A percentile compares a stretch with the other conserved stretches of the same genome.
These are phyloP conservation scores for Fusarium bactridioides DNA, from an alignment of 2,329 filamentous ascomycete species.

Conservation along the genomic window DNA sequence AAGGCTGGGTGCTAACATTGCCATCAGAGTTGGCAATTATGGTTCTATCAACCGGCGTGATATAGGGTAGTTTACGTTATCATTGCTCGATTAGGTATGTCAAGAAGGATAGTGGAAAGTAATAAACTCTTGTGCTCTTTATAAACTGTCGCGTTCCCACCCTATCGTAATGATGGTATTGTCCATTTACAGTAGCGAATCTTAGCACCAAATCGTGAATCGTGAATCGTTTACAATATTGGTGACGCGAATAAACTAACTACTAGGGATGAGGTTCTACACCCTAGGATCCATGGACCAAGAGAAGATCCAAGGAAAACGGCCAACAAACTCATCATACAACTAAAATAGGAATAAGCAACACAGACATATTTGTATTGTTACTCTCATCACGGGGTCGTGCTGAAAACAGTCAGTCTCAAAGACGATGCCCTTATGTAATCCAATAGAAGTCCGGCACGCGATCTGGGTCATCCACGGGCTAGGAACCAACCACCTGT, in stretches of 20 bases:
- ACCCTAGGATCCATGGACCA: background rate
- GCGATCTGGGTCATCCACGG: constrained; percentile 22
- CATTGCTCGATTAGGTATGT: background rate
- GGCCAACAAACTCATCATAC: background rate
- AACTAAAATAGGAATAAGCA: background rate
- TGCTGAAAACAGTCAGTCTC: constrained; percentile 4
- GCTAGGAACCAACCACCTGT: constrained; percentile 23
- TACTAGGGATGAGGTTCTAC: background rate
- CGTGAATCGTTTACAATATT: background rate
- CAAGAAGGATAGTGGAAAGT: background rate
- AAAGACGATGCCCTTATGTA: constrained; percentile 16
- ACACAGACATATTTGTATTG: background rate
- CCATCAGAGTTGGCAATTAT: background rate
- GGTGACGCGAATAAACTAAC: background rate
- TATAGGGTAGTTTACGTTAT: background rate
- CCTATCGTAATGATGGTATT: too few species aligned
- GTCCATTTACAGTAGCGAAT: background rate
- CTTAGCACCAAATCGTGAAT: background rate
- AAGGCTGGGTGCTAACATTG: background rate
- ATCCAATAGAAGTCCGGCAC: constrained; percentile 24
- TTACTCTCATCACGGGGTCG: constrained; percentile 11
- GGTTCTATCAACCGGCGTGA: background rate
- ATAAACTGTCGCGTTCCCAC: background rate
- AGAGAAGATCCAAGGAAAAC: background rate
- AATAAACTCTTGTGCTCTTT: background rate